A percentile compares a stretch with the other conserved stretches of the same genome.
phyloP scores from a whole-genome alignment of 331 rosid genomes.

The Malus hybrid region DNA sequence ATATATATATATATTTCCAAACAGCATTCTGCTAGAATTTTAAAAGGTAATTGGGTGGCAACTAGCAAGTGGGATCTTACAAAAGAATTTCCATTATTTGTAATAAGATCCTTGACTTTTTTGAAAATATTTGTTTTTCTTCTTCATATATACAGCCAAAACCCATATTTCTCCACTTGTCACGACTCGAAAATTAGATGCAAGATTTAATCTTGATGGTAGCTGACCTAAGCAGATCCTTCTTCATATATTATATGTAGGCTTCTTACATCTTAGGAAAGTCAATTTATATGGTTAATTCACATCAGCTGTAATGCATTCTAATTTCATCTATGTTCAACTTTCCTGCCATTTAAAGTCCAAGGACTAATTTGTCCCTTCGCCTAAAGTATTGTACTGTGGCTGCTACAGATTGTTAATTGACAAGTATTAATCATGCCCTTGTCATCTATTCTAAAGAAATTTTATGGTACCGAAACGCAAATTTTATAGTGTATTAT shows the following conservation, averaged over 20 bases:
- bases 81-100: neutral
- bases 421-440: too few relatives aligned
- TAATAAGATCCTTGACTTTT: constrained; percentile 3
- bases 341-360: neutral
- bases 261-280: neutral
- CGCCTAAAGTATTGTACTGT: too few relatives aligned
- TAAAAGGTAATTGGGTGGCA: neutral
- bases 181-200: constrained; percentile 4
- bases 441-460: too few relatives aligned
- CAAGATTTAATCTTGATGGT: neutral
- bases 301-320: constrained; percentile 18
- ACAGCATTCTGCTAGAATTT: neutral
- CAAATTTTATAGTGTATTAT: too few relatives aligned
- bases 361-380: neutral
- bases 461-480: too few relatives aligned
- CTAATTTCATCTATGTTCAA: neutral
- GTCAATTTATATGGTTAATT: constrained; percentile 11
- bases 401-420: too few relatives aligned
- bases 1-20: neutral
- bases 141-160: neutral
- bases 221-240: constrained; percentile 49
- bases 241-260: constrained; percentile 11
- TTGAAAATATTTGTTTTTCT: neutral
- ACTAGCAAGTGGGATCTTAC: neutral
- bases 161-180: neutral